phyloP scores from a whole-genome alignment of 2,329 filamentous ascomycete genomes.

The Calonectria henricotiae region DNA sequence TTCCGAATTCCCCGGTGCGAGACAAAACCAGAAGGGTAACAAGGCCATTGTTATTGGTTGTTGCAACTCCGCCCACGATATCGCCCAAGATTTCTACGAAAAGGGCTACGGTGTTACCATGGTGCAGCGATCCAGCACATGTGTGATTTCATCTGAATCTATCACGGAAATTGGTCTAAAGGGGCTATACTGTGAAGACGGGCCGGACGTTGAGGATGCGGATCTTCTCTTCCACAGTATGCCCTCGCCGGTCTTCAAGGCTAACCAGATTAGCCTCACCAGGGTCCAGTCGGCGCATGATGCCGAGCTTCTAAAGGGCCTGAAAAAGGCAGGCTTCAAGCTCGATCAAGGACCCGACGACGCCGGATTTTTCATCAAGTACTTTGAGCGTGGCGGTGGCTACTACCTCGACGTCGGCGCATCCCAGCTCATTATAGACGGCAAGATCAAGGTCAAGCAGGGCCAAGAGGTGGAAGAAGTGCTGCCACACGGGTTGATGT shows the following conservation, averaged over 20 bases:
- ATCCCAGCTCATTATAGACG: conserved; percentile 74
- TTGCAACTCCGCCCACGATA: conserved; percentile 80
- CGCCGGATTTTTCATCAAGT: conserved; percentile 74
- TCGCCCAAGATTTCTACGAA: conserved; percentile 78
- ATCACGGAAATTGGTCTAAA: conserved; percentile 64
- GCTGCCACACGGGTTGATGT: conserved; percentile 61
- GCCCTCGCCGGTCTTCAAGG: conserved; percentile 28
- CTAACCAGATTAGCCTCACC: conserved; percentile 57
- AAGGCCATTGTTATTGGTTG: conserved; percentile 78
- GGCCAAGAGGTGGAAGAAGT: conserved; percentile 71
- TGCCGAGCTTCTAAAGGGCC: conserved; percentile 59
- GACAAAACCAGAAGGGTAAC: conserved; percentile 62
- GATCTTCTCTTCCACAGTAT: conserved; percentile 34
- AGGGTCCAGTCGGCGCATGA: conserved; percentile 57
- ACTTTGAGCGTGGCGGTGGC: conserved; percentile 77
- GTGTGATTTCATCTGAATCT: conserved; percentile 72
- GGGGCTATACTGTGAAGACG: conserved; percentile 28
- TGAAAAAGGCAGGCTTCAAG: conserved; percentile 74
- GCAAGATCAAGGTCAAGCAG: conserved; percentile 76
- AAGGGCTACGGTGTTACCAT: conserved; percentile 79
- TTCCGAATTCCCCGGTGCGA: conserved; percentile 30
- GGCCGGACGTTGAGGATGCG: conserved; percentile 30
- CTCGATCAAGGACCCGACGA: conserved; percentile 72
- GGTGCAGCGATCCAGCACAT: conserved; percentile 78
- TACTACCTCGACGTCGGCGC: conserved; percentile 82